phyloP scores from a whole-genome alignment of 805 yeast genomes.

The Nakazawaea ernobii region DNA sequence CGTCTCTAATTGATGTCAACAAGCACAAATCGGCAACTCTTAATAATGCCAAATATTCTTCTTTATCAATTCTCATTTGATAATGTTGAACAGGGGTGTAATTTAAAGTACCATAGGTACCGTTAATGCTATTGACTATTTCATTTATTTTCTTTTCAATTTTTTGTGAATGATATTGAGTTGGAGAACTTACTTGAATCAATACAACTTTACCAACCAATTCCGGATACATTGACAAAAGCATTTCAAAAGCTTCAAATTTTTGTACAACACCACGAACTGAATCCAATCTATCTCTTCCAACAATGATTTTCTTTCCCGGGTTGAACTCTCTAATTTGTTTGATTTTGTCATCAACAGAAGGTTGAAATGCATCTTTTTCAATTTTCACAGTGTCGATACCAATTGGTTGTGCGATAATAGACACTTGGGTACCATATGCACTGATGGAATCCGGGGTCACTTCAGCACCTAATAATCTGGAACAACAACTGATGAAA shows the following conservation, averaged over 20 bases:
- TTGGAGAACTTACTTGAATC: constrained; percentile 88
- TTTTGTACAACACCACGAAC: constrained; percentile 95
- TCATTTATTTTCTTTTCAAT: constrained; percentile 82
- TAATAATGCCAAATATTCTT: constrained; percentile 82
- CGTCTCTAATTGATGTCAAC: constrained; percentile 89
- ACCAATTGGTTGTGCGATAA: constrained; percentile 83
- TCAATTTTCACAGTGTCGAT: constrained; percentile 71
- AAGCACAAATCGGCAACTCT: constrained; percentile 88
- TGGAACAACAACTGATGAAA: constrained; percentile 82
- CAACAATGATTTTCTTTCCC: constrained; percentile 76
- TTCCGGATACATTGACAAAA: constrained; percentile 86
- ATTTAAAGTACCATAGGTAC: constrained; percentile 76
- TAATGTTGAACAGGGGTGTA: constrained; percentile 89
- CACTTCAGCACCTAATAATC: constrained; percentile 80
- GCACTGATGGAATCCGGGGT: constrained; percentile 52
- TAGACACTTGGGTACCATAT: constrained; percentile 71
- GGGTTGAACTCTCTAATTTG: constrained; percentile 60
- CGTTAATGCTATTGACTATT: constrained; percentile 74
- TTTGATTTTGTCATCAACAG: constrained; percentile 55
- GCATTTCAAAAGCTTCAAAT: constrained; percentile 83
- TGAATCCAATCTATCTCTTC: constrained; percentile 87
- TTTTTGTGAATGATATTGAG: constrained; percentile 51
- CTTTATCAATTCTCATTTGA: constrained; percentile 81
- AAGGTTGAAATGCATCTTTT: constrained; percentile 45
- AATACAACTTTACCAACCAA: constrained; percentile 84